Percentiles rank a stretch among this genome's conserved stretches.
phyloP scores from a whole-genome alignment of 805 yeast genomes.

The Candida ficus region DNA sequence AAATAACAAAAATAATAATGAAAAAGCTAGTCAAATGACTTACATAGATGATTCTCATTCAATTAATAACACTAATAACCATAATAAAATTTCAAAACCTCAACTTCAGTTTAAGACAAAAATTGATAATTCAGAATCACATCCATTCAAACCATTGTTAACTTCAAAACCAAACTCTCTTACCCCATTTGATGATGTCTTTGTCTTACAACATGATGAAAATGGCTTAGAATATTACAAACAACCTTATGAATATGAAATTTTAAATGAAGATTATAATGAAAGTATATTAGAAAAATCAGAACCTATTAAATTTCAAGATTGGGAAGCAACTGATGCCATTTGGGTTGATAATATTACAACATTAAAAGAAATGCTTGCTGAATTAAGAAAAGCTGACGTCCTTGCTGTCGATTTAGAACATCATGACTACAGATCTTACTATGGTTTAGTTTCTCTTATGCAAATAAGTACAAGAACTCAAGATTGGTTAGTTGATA shows the following conservation, averaged over 20 bases:
- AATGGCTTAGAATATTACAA: slow-evolving; percentile 54
- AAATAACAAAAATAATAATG: slow-evolving; percentile 14
- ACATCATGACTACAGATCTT: slow-evolving; percentile 90
- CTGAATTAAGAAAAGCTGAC: slow-evolving; percentile 40
- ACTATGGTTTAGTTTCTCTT: slow-evolving; percentile 83
- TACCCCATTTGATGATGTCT: slow-evolving; percentile 47
- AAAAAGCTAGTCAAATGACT: slow-evolving; percentile 25
- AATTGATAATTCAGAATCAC: slow-evolving; percentile 62
- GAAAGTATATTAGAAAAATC: slow-evolving; percentile 39
- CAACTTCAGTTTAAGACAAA: slow-evolving; percentile 53
- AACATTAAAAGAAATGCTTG: slow-evolving; percentile 48
- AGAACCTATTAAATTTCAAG: slow-evolving; percentile 46
- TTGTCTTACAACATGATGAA: slow-evolving; percentile 31
- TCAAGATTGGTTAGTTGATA: slow-evolving; percentile 85
- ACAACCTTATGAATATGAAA: slow-evolving; percentile 82
- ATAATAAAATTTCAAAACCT: slow-evolving; percentile 52
- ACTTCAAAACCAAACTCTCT: slow-evolving; percentile 68
- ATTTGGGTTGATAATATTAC: slow-evolving; percentile 66
- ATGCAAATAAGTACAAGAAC: slow-evolving; percentile 87
- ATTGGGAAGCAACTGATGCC: slow-evolving; percentile 64
- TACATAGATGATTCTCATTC: slow-evolving; percentile 44
- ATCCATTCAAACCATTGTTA: slow-evolving; percentile 76
- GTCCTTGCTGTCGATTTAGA: slow-evolving; percentile 93
- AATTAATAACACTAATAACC: slow-evolving; percentile 15
- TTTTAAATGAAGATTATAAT: slow-evolving; percentile 65